A percentile compares a stretch with the other conserved stretches of the same genome.
Evolutionary conservation across 257 asterid species (phyloP).

Genomic region (Agastache rugosa): DNA sequence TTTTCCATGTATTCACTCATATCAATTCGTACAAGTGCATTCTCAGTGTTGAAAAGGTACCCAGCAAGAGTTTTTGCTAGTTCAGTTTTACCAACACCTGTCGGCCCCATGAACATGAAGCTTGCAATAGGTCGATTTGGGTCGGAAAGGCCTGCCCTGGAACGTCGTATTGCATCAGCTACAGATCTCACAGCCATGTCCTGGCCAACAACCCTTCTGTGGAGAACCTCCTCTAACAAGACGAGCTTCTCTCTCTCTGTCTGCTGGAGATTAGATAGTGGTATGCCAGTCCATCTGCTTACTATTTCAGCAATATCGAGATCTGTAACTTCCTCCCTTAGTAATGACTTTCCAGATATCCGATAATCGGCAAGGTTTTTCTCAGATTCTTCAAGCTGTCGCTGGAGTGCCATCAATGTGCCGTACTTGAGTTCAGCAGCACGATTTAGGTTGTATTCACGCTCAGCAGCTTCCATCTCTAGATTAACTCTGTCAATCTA

Average conservation of each 20-base stretch:
- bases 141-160: constrained; percentile 93
- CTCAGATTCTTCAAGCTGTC: constrained; percentile 85
- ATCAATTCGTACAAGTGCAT: constrained; percentile 85
- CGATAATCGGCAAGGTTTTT: constrained; percentile 68
- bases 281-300: constrained; percentile 96
- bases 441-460: constrained; percentile 86
- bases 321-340: constrained; percentile 89
- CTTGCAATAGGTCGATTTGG: constrained; percentile 93
- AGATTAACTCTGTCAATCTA: constrained; percentile 92
- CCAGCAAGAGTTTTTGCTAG: constrained; percentile 89
- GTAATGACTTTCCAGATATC: constrained; percentile 70
- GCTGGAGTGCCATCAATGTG: constrained; percentile 80
- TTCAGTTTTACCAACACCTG: constrained; percentile 97
- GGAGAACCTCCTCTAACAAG: constrained; percentile 77
- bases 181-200: constrained; percentile 90
- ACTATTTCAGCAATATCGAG: constrained; percentile 87
- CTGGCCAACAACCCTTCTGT: constrained; percentile 84
- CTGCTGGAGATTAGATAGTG: constrained; percentile 90
- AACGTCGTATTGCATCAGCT: constrained; percentile 93
- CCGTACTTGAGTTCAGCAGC: constrained; percentile 97
- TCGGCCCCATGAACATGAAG: constrained; percentile 99
- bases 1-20: constrained; percentile 99
- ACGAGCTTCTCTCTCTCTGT: constrained; percentile 90
- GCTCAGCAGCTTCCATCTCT: constrained; percentile 98
- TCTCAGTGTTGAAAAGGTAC: constrained; percentile 85